These are phyloP conservation scores for Crithidia mellificae DNA, from an alignment of 208 protist species.

Conservation along the genomic window DNA sequence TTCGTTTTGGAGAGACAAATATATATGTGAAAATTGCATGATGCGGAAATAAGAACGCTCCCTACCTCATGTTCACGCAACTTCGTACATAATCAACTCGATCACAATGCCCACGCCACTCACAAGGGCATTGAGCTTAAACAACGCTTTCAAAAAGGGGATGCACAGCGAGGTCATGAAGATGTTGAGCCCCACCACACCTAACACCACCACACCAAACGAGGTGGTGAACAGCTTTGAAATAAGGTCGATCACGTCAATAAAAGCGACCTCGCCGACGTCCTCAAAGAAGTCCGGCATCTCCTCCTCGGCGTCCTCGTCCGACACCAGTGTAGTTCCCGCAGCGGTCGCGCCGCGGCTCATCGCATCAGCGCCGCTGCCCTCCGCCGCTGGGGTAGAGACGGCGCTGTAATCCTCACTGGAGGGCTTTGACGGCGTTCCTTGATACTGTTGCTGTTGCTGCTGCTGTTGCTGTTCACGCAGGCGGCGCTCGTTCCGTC, in stretches of 20 bases:
- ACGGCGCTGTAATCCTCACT: neutral
- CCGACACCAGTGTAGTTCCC: neutral
- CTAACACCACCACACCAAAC: slow-evolving; percentile 73
- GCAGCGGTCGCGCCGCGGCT: neutral
- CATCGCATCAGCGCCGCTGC: neutral
- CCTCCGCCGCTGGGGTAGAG: slow-evolving; percentile 2
- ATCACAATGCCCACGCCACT: slow-evolving; percentile 81
- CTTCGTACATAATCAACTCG: slow-evolving; percentile 83
- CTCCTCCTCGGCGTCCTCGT: slow-evolving; percentile 16
- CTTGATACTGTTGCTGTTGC: slow-evolving; percentile 12
- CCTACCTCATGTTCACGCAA: slow-evolving; percentile 35
- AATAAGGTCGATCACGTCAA: slow-evolving; percentile 79
- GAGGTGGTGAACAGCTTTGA: slow-evolving; percentile 77
- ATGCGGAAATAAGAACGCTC: neutral
- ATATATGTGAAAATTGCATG: no score
- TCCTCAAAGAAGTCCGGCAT: slow-evolving; percentile 16
- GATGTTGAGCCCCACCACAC: slow-evolving; percentile 64
- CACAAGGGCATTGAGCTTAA: slow-evolving; percentile 81
- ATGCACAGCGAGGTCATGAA: slow-evolving; percentile 78
- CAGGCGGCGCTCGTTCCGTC: slow-evolving; percentile 13
- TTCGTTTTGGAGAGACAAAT: no score
- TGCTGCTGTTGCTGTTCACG: slow-evolving; percentile 17
- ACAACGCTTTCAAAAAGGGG: slow-evolving; percentile 80
- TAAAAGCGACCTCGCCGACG: slow-evolving; percentile 34
- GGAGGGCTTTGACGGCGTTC: neutral